A percentile compares a stretch with the other conserved stretches of the same genome.
These are phyloP conservation scores for Fistulinella prunicolor DNA, from an alignment of 768 basidiomycete genomes.

Conservation along the genomic window DNA sequence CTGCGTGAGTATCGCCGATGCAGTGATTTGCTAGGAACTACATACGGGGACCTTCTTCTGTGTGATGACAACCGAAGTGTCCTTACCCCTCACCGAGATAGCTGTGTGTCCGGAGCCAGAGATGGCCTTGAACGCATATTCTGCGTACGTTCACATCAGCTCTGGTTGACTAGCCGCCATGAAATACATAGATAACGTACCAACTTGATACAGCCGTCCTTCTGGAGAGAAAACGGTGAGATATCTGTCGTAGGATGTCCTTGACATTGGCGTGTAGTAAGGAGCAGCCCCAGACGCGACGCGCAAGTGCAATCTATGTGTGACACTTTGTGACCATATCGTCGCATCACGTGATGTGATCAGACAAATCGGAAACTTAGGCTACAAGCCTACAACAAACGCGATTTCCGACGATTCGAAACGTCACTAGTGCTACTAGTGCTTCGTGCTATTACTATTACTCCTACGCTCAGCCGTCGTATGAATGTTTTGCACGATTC, in stretches of 20 bases:
- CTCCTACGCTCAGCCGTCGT: too few species aligned
- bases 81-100: conserved; percentile 88
- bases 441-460: too few species aligned
- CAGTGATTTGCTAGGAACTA: conserved; percentile 21
- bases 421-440: too few species aligned
- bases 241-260: conserved; percentile 94
- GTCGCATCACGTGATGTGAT: conserved; percentile 3
- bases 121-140: conserved; percentile 99
- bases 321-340: conserved; percentile 25
- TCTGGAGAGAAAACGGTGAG: conserved; percentile 97
- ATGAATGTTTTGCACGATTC: neutral
- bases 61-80: conserved; percentile 93
- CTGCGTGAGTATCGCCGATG: neutral
- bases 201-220: conserved; percentile 98
- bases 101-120: conserved; percentile 95
- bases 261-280: conserved; percentile 69
- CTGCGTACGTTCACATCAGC: conserved; percentile 39
- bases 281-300: conserved; percentile 50
- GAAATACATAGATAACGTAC: conserved; percentile 42
- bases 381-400: too few species aligned
- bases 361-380: too few species aligned
- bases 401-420: too few species aligned
- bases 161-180: neutral
- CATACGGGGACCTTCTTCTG: conserved; percentile 97
- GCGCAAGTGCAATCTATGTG: conserved; percentile 45